Conservation (phyloP, 2,329 filamentous ascomycete species). For the Coleophoma crateriformis region DNA sequence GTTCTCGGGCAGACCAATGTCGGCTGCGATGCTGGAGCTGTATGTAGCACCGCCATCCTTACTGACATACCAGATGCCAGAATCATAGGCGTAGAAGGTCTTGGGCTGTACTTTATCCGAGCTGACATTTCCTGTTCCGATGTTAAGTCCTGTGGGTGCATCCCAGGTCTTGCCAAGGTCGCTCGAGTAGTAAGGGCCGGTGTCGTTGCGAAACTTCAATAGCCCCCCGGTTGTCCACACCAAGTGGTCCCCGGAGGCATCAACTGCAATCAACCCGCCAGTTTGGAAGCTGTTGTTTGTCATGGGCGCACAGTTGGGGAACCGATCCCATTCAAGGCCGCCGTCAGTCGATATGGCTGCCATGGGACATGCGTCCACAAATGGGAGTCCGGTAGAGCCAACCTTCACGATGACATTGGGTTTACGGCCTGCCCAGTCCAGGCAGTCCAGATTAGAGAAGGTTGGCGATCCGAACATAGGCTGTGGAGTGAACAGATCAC, state of each 20-base stretch:
- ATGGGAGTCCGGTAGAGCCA: constrained; percentile 5
- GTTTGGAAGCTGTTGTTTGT: constrained; percentile 5
- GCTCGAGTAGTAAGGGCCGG: constrained; percentile 5
- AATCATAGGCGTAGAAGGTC: constrained; percentile 8
- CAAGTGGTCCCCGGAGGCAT: constrained; percentile 9
- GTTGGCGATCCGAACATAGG: not conserved
- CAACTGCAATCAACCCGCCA: constrained; percentile 6
- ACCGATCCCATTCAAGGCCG: constrained; percentile 6
- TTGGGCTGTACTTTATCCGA: constrained; percentile 8
- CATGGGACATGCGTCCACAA: constrained; percentile 5
- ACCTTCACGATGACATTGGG: constrained; percentile 7
- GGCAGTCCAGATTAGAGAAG: constrained; percentile 7
- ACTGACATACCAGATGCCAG: constrained; percentile 8
- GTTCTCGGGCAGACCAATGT: constrained; percentile 7
- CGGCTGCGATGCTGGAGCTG: constrained; percentile 2
- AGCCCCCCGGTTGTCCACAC: constrained; percentile 5
- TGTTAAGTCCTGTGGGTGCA: constrained; percentile 4
- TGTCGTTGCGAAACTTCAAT: constrained; percentile 3
- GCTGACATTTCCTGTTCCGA: constrained; percentile 6
- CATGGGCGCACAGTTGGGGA: constrained; percentile 4
- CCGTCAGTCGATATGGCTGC: constrained; percentile 9
- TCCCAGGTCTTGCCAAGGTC: constrained; percentile 8
- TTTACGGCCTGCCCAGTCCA: constrained; percentile 10
- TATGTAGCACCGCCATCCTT: constrained; percentile 8
- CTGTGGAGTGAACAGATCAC: not conserved